Evolutionary conservation across 2,329 filamentous ascomycete genomes (phyloP), one percentile per base, ranked within the genome.

Genomic region (Sphaerostilbella broomeana): DNA sequence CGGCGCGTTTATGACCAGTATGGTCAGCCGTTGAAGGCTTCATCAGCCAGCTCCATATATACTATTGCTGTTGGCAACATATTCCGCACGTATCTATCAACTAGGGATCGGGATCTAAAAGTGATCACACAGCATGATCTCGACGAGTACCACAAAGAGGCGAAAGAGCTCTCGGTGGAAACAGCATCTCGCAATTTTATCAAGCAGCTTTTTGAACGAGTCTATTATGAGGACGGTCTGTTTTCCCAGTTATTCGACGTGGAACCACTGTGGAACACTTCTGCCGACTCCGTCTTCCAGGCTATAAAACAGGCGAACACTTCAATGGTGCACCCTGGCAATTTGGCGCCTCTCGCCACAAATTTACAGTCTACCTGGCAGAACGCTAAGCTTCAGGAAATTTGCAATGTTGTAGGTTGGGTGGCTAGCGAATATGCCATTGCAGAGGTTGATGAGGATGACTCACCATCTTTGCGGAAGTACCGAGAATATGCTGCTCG

Each of bases 151-250:
- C 68, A 65, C 29, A 69, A 68, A 39, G 73, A 77, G 43, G 59
- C 60, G 19, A 76, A 72, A 43, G 66, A 60, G 7, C 51, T 61
- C 1, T 71, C 69, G 3, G 50, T 70, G 2, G 75, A 79, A 50
- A 74, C 73, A 2, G 75, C 73, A 4, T 68, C 68, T 11, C 65
- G 75, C 19, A 78, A 75, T 47, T 75, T 69, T 39, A 66, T 79
- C 46, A 79, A 79, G 52, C 75, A 79, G 53, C 70, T 65, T 38
- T 77, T 78, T 40, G 75, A 79, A 50, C 67, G 73, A 18, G 68
- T 74, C 3, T 74, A 70, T 48, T 69, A 71, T 42, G 75, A 79
- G 50, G 65, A 69, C 18, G 63, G 58, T 15, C 54, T 79, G 3
- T 77, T 79, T 43, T 52, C 62, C 21, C 72, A 68, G 44, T 62